phyloP scores from a whole-genome alignment of 2,329 filamentous ascomycete genomes.

The Clarireedia homoeocarpa region DNA sequence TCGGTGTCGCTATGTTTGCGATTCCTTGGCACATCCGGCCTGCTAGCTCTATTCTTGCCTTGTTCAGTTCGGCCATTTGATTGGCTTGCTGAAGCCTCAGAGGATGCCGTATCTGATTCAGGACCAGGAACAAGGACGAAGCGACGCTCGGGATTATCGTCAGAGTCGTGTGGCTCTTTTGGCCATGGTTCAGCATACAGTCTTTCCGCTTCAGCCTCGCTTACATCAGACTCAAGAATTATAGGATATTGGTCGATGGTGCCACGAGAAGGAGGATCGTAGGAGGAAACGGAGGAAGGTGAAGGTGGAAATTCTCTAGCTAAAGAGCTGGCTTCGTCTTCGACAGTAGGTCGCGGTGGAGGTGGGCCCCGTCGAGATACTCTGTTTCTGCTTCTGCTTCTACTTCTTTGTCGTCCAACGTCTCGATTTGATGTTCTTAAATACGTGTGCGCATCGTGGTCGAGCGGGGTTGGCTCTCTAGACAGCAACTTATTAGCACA shows the following conservation, averaged over 20 bases:
- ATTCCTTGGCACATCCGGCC: too few relatives aligned
- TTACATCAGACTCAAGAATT: constrained; percentile 49
- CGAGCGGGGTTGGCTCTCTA: constrained; percentile 11
- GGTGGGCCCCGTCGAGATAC: constrained; percentile 18
- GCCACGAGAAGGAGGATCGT: constrained; percentile 54
- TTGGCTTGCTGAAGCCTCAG: constrained; percentile 8
- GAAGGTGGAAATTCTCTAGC: constrained; percentile 45
- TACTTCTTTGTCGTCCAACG: constrained; percentile 12
- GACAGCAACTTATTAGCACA: background rate
- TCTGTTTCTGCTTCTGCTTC: constrained; percentile 16
- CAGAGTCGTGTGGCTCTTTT: constrained; percentile 12
- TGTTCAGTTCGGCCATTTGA: background rate
- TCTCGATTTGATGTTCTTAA: constrained; percentile 7
- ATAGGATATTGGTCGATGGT: constrained; percentile 61
- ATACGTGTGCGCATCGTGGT: constrained; percentile 8
- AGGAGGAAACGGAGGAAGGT: constrained; percentile 30
- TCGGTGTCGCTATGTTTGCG: too few relatives aligned
- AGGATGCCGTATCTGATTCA: background rate
- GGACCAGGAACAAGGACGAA: constrained; percentile 49
- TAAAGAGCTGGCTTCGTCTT: constrained; percentile 59
- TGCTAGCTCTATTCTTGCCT: too few relatives aligned
- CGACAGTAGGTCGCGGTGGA: constrained; percentile 58
- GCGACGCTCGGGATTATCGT: constrained; percentile 43
- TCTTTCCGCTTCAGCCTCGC: constrained; percentile 24
- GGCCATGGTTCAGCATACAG: constrained; percentile 19